Percentiles rank a stretch among this genome's conserved stretches.
These are phyloP conservation scores for Zymoseptoria ardabiliae DNA, from an alignment of 2,329 filamentous ascomycete species.

Conservation along the genomic window DNA sequence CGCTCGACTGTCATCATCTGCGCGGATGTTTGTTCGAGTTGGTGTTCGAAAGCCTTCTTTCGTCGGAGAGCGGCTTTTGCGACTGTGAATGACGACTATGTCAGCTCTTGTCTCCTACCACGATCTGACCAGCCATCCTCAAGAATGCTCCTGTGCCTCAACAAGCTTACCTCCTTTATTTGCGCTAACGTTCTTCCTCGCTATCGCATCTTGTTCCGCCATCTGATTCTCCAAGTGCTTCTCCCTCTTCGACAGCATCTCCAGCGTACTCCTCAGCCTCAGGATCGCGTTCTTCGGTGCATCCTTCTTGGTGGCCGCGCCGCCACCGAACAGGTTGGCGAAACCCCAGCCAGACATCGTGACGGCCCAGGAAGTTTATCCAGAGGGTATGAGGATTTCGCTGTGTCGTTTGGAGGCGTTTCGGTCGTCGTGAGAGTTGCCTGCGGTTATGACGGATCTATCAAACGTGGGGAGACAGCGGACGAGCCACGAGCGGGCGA, in stretches of 20 bases:
- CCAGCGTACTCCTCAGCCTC: slow-evolving; percentile 75
- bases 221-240: slow-evolving; percentile 86
- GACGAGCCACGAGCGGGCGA: slow-evolving; percentile 19
- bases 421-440: not conserved
- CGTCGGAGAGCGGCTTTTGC: slow-evolving; percentile 83
- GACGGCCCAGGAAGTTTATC: not conserved
- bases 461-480: not conserved
- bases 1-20: slow-evolving; percentile 91
- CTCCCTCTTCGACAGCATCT: slow-evolving; percentile 97
- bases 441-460: not conserved
- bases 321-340: slow-evolving; percentile 76
- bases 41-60: slow-evolving; percentile 91
- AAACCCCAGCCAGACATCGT: slow-evolving; percentile 45
- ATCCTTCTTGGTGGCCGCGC: slow-evolving; percentile 77
- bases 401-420: not conserved
- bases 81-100: slow-evolving; percentile 45
- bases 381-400: not conserved
- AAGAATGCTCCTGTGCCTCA: slow-evolving; percentile 6
- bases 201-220: slow-evolving; percentile 81
- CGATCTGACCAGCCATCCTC: not conserved
- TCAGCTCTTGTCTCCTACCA: not conserved
- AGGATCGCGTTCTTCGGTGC: slow-evolving; percentile 95
- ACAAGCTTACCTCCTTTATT: slow-evolving; percentile 77
- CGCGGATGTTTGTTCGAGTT: slow-evolving; percentile 78
- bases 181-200: slow-evolving; percentile 75